A percentile compares a stretch with the other conserved stretches of the same genome.
phyloP scores from a whole-genome alignment of 768 basidiomycete genomes.

The Suillus alpinus region DNA sequence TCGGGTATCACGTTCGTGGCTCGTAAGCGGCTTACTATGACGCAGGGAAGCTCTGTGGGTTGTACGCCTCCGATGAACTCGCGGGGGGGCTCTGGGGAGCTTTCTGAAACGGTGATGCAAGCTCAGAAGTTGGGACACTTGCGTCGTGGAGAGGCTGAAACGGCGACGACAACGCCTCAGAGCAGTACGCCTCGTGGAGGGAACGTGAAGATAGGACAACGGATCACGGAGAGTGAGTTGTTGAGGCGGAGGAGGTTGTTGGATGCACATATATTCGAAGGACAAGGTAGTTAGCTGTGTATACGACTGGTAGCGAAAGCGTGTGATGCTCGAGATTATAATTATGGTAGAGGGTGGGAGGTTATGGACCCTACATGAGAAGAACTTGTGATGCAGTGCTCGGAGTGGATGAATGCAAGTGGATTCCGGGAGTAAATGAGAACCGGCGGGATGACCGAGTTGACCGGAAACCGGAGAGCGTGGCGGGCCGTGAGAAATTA shows the following conservation, averaged over 20 bases:
- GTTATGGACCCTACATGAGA: too few relatives aligned
- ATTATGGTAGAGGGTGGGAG: too few relatives aligned
- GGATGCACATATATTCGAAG: conserved; percentile 63
- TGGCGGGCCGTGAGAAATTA: background rate
- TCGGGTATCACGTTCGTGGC: conserved; percentile 70
- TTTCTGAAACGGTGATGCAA: conserved; percentile 16
- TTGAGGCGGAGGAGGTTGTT: conserved; percentile 77
- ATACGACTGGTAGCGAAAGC: too few relatives aligned
- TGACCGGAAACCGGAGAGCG: conserved; percentile 1
- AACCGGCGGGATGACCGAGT: background rate
- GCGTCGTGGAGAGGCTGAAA: background rate
- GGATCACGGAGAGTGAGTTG: conserved; percentile 74
- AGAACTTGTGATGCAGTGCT: too few relatives aligned
- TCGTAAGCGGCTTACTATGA: conserved; percentile 38
- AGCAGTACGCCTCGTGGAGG: conserved; percentile 27
- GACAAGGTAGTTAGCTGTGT: conserved; percentile 1
- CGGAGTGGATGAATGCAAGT: too few relatives aligned
- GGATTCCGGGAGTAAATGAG: background rate
- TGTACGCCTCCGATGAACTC: conserved; percentile 24
- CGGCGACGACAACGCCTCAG: conserved; percentile 10
- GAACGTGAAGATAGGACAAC: conserved; percentile 54
- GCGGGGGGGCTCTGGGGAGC: conserved; percentile 20
- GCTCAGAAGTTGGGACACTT: background rate
- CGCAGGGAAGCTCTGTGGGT: conserved; percentile 11
- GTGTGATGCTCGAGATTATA: too few relatives aligned